phyloP scores from a whole-genome alignment of 2,329 filamentous ascomycete genomes.

The Rutstroemia sp. region DNA sequence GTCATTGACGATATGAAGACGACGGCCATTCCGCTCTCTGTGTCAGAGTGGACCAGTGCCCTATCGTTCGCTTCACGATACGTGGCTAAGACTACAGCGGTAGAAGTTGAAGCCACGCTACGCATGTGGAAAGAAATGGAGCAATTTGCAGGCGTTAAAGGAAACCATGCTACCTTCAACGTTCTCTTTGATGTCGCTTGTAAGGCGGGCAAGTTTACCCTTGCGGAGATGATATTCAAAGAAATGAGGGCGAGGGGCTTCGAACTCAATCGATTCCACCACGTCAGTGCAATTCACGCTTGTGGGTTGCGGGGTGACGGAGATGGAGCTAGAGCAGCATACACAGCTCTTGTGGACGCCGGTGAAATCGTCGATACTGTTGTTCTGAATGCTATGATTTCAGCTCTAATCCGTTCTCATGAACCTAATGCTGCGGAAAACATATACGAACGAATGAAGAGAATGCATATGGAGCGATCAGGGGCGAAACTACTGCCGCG shows the following conservation, averaged over 20 bases:
- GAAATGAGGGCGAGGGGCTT: slow-evolving; percentile 71
- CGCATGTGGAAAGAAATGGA: slow-evolving; percentile 90
- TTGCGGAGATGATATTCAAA: slow-evolving; percentile 77
- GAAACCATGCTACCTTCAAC: slow-evolving; percentile 80
- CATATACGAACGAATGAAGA: slow-evolving; percentile 80
- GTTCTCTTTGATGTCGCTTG: slow-evolving; percentile 84
- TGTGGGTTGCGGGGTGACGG: slow-evolving; percentile 70
- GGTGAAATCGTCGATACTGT: slow-evolving; percentile 85
- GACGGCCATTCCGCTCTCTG: slow-evolving; percentile 60
- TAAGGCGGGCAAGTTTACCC: slow-evolving; percentile 73
- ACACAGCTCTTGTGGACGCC: slow-evolving; percentile 72
- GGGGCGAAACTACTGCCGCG: slow-evolving; percentile 26
- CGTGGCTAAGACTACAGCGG: slow-evolving; percentile 47
- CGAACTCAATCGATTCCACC: slow-evolving; percentile 68
- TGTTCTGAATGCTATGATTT: slow-evolving; percentile 80
- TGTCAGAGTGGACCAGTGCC: slow-evolving; percentile 74
- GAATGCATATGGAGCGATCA: slow-evolving; percentile 21
- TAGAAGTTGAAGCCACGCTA: slow-evolving; percentile 62
- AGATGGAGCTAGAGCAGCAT: slow-evolving; percentile 66
- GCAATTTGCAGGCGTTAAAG: slow-evolving; percentile 52
- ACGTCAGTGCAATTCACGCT: slow-evolving; percentile 76
- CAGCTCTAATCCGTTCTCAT: slow-evolving; percentile 66
- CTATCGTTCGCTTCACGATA: slow-evolving; percentile 73
- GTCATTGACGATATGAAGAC: slow-evolving; percentile 77
- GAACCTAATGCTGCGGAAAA: slow-evolving; percentile 72